These are phyloP conservation scores for Tephrocybe sp. DNA, from an alignment of 768 basidiomycete species.

Conservation along the genomic window DNA sequence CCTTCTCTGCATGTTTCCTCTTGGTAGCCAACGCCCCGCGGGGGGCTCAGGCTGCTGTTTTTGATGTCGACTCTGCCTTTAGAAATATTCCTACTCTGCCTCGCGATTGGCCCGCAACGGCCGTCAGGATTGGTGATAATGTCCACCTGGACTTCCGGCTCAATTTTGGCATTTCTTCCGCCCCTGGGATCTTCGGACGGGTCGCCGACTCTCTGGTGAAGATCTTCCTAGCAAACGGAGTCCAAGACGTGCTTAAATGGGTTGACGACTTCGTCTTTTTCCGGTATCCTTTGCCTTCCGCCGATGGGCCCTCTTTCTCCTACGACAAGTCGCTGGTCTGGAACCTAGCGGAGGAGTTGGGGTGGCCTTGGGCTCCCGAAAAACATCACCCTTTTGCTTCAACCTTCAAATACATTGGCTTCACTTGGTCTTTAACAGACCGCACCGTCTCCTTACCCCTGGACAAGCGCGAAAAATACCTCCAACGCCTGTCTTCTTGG, in stretches of 20 bases:
- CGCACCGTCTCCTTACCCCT: slow-evolving; percentile 30
- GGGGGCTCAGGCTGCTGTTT: neutral
- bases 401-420: slow-evolving; percentile 35
- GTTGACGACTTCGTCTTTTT: too few relatives aligned
- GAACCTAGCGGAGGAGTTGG: slow-evolving; percentile 18
- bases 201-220: too few relatives aligned
- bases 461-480: slow-evolving; percentile 28
- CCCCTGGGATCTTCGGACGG: too few relatives aligned
- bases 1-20: neutral
- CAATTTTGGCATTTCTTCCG: neutral
- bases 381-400: slow-evolving; percentile 27
- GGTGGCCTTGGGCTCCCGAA: slow-evolving; percentile 33
- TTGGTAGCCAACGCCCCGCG: slow-evolving; percentile 1
- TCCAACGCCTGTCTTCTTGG: slow-evolving; percentile 22
- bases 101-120: neutral
- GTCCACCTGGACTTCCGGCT: neutral
- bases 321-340: slow-evolving; percentile 24
- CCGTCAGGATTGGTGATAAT: neutral
- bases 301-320: neutral
- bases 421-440: slow-evolving; percentile 29
- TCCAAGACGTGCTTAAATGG: too few relatives aligned
- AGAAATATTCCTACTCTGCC: neutral
- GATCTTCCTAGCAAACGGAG: too few relatives aligned
- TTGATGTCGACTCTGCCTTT: neutral
- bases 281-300: too few relatives aligned